Conservation (phyloP, 768 basidiomycete species). For the Mycena latifolia region DNA sequence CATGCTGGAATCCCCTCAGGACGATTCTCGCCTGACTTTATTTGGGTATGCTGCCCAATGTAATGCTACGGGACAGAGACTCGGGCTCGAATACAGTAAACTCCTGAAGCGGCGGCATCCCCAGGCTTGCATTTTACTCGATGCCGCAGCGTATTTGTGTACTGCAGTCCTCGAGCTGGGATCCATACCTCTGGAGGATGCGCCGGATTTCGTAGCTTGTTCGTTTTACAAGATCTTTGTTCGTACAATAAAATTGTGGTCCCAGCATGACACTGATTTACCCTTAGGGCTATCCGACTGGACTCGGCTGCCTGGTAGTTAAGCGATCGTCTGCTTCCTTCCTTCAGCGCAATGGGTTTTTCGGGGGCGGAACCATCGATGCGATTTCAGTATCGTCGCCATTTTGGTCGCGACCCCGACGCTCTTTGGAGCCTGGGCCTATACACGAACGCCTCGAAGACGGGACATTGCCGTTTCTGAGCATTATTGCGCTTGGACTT, state of each 20-base stretch:
- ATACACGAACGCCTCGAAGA: constrained; percentile 35
- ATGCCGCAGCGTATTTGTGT: constrained; percentile 70
- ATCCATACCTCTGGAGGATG: constrained; percentile 42
- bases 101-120: constrained; percentile 24
- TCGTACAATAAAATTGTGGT: neutral
- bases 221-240: constrained; percentile 73
- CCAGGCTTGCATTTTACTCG: constrained; percentile 49
- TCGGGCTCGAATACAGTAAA: constrained; percentile 27
- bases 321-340: constrained; percentile 57
- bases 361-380: constrained; percentile 68
- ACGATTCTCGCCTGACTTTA: constrained; percentile 40
- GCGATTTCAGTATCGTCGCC: constrained; percentile 63
- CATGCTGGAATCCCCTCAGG: constrained; percentile 55
- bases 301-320: constrained; percentile 66
- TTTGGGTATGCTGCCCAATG: constrained; percentile 36
- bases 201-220: constrained; percentile 67
- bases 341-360: constrained; percentile 62
- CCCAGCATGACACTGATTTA: neutral
- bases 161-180: constrained; percentile 60
- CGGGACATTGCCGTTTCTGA: constrained; percentile 36
- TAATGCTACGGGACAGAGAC: constrained; percentile 35
- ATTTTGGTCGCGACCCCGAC: constrained; percentile 30
- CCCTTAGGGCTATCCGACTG: constrained; percentile 60
- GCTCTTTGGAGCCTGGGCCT: constrained; percentile 24
- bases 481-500: constrained; percentile 31